A percentile compares a stretch with the other conserved stretches of the same genome.
Evolutionary conservation across 345 rosid species (phyloP).

Genomic region (Salix udensis): DNA sequence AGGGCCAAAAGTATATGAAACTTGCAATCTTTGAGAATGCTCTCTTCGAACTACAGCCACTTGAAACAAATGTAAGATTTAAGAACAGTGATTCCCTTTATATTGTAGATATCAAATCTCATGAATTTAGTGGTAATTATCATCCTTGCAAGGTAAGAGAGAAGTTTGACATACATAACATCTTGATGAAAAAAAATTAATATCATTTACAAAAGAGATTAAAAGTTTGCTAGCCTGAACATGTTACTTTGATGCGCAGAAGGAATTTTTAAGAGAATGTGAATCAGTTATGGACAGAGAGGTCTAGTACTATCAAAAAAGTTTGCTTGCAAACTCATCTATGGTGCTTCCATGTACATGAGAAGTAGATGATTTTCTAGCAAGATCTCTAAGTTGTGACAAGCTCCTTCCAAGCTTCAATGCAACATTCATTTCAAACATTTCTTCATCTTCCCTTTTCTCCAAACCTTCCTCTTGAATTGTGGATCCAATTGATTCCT

Average conservation of each 20-base stretch:
- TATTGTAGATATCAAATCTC: not conserved
- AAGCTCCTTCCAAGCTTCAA: constrained; percentile 49
- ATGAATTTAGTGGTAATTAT: too few relatives aligned
- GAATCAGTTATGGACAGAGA: not conserved
- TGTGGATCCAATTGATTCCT: constrained; percentile 27
- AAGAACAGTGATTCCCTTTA: not conserved
- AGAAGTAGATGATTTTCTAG: constrained; percentile 21
- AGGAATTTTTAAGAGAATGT: not conserved
- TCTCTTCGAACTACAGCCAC: not conserved
- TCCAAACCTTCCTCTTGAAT: constrained; percentile 17
- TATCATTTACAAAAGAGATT: not conserved
- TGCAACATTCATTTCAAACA: constrained; percentile 40
- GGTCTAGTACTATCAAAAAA: constrained; percentile 16
- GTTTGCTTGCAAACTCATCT: constrained; percentile 48
- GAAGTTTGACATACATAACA: not conserved
- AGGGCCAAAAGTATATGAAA: not conserved
- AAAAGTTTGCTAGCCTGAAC: not conserved
- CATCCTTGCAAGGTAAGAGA: not conserved
- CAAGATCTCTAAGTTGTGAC: constrained; percentile 43
- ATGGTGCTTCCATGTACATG: constrained; percentile 5
- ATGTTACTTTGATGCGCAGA: not conserved
- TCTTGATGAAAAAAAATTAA: not conserved
- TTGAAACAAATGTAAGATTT: not conserved
- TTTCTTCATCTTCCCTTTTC: constrained; percentile 37
- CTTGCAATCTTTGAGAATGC: not conserved